A percentile compares a stretch with the other conserved stretches of the same genome.
Conservation (phyloP, 768 basidiomycete species). For the Lentinula sp. region DNA sequence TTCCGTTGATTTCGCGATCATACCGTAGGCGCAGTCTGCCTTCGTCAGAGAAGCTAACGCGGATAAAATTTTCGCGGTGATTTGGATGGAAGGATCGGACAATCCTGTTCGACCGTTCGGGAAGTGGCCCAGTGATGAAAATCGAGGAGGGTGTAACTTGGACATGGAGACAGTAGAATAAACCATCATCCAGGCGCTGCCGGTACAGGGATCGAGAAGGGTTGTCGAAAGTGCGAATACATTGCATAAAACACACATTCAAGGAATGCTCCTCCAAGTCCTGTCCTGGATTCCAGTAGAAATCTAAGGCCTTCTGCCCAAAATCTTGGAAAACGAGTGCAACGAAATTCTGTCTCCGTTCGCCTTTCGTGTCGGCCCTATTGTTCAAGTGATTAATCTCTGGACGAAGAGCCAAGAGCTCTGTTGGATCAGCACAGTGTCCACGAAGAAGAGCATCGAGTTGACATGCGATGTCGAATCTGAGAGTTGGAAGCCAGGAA, state of each 20-base stretch:
- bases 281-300: slow-evolving; percentile 22
- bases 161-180: slow-evolving; percentile 41
- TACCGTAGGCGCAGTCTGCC: slow-evolving; percentile 42
- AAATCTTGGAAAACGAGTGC: slow-evolving; percentile 34
- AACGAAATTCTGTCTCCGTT: background rate
- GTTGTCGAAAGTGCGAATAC: slow-evolving; percentile 18
- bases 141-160: slow-evolving; percentile 51
- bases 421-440: slow-evolving; percentile 41
- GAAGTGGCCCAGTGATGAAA: slow-evolving; percentile 45
- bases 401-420: slow-evolving; percentile 32
- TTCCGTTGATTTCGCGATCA: background rate
- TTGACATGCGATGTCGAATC: slow-evolving; percentile 55
- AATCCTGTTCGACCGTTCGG: slow-evolving; percentile 57
- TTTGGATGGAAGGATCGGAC: slow-evolving; percentile 41
- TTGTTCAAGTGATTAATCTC: background rate
- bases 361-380: background rate
- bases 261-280: slow-evolving; percentile 16
- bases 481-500: slow-evolving; percentile 26
- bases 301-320: slow-evolving; percentile 13
- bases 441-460: slow-evolving; percentile 38
- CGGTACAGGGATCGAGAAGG: no score
- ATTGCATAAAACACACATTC: slow-evolving; percentile 22
- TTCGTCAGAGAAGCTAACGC: slow-evolving; percentile 60
- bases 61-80: slow-evolving; percentile 50
- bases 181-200: slow-evolving; percentile 18